Evolutionary conservation across 352 stramenopile species (phyloP).

Genomic region (Phytophthora citrophthora): DNA sequence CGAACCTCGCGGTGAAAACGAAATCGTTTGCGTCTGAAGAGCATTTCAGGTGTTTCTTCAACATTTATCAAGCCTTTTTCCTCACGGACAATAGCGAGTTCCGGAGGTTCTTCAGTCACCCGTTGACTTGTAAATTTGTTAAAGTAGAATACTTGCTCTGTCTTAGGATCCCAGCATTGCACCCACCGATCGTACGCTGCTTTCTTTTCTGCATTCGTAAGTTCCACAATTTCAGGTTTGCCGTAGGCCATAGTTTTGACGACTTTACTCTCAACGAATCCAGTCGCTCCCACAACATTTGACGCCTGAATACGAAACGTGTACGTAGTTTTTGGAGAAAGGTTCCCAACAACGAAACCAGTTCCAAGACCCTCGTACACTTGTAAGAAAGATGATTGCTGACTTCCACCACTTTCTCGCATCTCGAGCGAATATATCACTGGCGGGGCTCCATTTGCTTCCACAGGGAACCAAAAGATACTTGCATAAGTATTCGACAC

Average conservation of each 20-base stretch:
- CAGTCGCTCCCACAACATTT: slow-evolving; percentile 68
- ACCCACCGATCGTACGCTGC: slow-evolving; percentile 71
- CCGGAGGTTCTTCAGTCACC: slow-evolving; percentile 61
- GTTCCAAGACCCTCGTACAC: slow-evolving; percentile 75
- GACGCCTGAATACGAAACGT: slow-evolving; percentile 72
- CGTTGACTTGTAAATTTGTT: slow-evolving; percentile 85
- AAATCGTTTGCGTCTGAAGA: slow-evolving; percentile 88
- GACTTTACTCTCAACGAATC: slow-evolving; percentile 65
- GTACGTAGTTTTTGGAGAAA: slow-evolving; percentile 60
- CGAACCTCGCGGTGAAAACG: slow-evolving; percentile 83
- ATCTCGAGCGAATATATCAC: slow-evolving; percentile 72
- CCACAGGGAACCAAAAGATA: slow-evolving; percentile 72
- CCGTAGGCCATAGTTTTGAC: slow-evolving; percentile 67
- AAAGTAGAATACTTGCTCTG: slow-evolving; percentile 90
- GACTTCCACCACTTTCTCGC: slow-evolving; percentile 36
- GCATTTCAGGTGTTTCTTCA: slow-evolving; percentile 78
- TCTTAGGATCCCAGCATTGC: slow-evolving; percentile 88
- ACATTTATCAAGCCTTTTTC: slow-evolving; percentile 46
- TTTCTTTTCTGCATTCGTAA: slow-evolving; percentile 48
- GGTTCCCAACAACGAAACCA: slow-evolving; percentile 59
- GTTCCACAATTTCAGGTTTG: slow-evolving; percentile 72
- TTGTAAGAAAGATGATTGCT: slow-evolving; percentile 40
- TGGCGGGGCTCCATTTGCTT: slow-evolving; percentile 61
- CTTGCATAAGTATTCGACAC: slow-evolving; percentile 76
- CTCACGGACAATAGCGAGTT: slow-evolving; percentile 50